A percentile compares a stretch with the other conserved stretches of the same genome.
These are phyloP conservation scores for Boechera retrofracta DNA, from an alignment of 345 rosid genomes.

Conservation along the genomic window DNA sequence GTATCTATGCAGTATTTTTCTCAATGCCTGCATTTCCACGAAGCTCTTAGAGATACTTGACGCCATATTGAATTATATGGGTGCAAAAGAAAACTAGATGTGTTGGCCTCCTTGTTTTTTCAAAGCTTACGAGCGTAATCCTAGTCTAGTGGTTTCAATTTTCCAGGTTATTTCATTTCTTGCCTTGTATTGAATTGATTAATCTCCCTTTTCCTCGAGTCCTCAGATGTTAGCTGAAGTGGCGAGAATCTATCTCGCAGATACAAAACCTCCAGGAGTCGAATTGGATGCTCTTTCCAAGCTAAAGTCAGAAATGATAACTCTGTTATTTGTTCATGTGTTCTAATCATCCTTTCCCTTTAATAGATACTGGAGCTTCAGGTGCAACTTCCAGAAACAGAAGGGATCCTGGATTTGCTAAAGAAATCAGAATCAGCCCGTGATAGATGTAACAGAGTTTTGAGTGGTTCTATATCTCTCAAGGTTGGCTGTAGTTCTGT, in stretches of 20 bases:
- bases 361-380: slow-evolving; percentile 74
- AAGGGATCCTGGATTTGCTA: slow-evolving; percentile 57
- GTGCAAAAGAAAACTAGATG: neutral
- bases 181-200: slow-evolving; percentile 14
- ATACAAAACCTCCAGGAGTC: slow-evolving; percentile 49
- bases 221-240: slow-evolving; percentile 64
- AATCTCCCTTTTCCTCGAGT: slow-evolving; percentile 28
- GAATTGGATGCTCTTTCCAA: slow-evolving; percentile 67
- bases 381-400: slow-evolving; percentile 67
- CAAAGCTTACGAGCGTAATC: neutral
- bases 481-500: slow-evolving; percentile 54
- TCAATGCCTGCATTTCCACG: neutral
- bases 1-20: too few species aligned
- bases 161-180: slow-evolving; percentile 13
- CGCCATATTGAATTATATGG: neutral
- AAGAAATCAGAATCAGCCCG: slow-evolving; percentile 65
- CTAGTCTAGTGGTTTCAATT: neutral
- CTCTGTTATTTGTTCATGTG: slow-evolving; percentile 20
- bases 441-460: slow-evolving; percentile 55
- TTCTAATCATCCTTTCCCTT: slow-evolving; percentile 33
- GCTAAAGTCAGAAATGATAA: slow-evolving; percentile 59
- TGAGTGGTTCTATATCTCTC: slow-evolving; percentile 58
- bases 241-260: slow-evolving; percentile 55
- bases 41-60: neutral
- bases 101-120: neutral